Evolutionary conservation across 176 grass and related monocot genomes (phyloP).

Genomic region (Triticum timopheevii): DNA sequence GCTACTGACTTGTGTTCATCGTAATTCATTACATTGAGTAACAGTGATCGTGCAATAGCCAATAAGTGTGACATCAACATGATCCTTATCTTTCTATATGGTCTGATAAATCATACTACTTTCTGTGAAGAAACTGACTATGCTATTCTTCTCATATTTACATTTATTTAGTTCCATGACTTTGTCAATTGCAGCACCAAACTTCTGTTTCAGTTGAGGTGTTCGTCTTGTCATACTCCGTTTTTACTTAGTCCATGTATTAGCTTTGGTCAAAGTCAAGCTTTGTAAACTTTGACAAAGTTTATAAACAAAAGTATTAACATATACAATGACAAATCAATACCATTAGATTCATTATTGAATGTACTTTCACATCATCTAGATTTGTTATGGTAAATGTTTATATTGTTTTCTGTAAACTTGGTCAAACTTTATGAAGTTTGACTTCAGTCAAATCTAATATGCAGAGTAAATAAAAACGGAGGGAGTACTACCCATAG

Average conservation of each 20-base stretch:
- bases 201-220: neutral
- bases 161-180: neutral
- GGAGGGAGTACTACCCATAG: neutral
- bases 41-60: neutral
- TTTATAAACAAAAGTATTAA: too few species aligned
- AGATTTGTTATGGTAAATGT: too few species aligned
- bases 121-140: neutral
- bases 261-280: too few species aligned
- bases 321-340: too few species aligned
- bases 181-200: neutral
- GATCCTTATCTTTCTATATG: neutral
- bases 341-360: too few species aligned
- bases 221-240: neutral
- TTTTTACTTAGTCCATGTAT: too few species aligned
- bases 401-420: too few species aligned
- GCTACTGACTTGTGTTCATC: neutral
- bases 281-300: too few species aligned
- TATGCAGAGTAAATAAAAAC: too few species aligned
- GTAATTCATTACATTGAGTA: neutral
- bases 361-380: too few species aligned
- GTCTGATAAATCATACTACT: neutral
- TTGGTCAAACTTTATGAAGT: too few species aligned
- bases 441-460: too few species aligned
- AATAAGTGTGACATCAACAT: neutral
- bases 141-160: neutral